These are phyloP conservation scores for Nemania abortiva DNA, from an alignment of 2,329 filamentous ascomycete genomes.

Conservation along the genomic window DNA sequence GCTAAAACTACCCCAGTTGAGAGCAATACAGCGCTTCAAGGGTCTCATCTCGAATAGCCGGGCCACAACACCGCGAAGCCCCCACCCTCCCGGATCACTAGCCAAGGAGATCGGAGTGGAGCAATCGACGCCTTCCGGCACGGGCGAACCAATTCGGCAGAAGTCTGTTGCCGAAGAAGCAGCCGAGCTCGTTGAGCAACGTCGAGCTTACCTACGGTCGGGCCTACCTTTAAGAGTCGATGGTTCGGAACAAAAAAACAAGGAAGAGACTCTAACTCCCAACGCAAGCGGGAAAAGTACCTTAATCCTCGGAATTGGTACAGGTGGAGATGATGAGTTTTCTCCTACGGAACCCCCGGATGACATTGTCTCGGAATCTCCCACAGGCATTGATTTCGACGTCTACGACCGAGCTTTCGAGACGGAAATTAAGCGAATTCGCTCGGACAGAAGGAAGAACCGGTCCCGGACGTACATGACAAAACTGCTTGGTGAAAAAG, in stretches of 20 bases:
- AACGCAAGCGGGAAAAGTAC: conserved; percentile 72
- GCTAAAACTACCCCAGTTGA: conserved; percentile 70
- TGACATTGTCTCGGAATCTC: conserved; percentile 81
- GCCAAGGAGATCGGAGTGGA: conserved; percentile 38
- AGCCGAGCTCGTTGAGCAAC: conserved; percentile 61
- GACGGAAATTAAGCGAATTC: conserved; percentile 74
- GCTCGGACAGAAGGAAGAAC: conserved; percentile 52
- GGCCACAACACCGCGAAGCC: conserved; percentile 46
- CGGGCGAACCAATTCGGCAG: conserved; percentile 31
- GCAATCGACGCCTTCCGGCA: conserved; percentile 20
- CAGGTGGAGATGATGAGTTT: conserved; percentile 66
- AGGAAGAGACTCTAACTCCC: conserved; percentile 62
- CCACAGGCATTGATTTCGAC: conserved; percentile 84
- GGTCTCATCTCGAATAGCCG: conserved; percentile 69
- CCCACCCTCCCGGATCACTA: conserved; percentile 37
- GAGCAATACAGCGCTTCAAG: conserved; percentile 92
- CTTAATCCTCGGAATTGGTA: conserved; percentile 81
- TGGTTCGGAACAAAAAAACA: conserved; percentile 48
- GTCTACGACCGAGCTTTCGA: conserved; percentile 92
- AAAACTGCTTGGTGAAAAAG: conserved; percentile 60
- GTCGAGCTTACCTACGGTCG: conserved; percentile 57
- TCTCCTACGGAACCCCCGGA: conserved; percentile 38
- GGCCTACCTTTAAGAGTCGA: conserved; percentile 47
- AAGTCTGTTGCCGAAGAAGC: conserved; percentile 62
- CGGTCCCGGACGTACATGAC: conserved; percentile 63